Conservation (phyloP, 1,284 basidiomycete genomes). For the Rhodotorula sp. region DNA sequence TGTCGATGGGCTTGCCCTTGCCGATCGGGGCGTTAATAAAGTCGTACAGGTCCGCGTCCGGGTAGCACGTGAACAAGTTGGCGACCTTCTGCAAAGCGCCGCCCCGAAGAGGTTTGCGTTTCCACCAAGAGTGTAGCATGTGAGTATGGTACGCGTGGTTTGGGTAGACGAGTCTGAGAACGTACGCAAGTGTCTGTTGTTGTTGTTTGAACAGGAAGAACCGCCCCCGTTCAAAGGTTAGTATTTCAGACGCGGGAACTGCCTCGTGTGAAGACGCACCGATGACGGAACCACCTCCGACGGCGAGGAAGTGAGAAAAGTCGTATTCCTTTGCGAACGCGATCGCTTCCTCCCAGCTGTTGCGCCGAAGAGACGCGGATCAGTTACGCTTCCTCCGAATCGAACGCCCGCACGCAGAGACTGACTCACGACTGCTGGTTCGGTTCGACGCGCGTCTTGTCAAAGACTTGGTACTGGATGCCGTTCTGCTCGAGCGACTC, state of each 20-base stretch:
- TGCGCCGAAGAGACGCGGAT: background rate
- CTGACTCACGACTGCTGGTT: conserved; percentile 66
- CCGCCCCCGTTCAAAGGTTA: background rate
- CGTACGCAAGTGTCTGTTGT: conserved; percentile 26
- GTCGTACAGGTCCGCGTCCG: conserved; percentile 80
- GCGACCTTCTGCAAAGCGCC: conserved; percentile 54
- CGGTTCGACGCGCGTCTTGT: conserved; percentile 81
- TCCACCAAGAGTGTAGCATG: background rate
- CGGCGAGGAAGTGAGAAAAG: conserved; percentile 90
- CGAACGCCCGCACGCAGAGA: background rate
- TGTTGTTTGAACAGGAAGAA: background rate
- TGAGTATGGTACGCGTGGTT: background rate
- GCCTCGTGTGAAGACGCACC: conserved; percentile 48
- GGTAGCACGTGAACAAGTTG: conserved; percentile 76
- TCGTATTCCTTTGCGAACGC: conserved; percentile 79
- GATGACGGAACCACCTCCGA: conserved; percentile 79
- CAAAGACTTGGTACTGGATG: conserved; percentile 69
- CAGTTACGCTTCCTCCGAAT: background rate
- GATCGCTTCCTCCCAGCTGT: conserved; percentile 79
- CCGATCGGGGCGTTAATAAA: conserved; percentile 97
- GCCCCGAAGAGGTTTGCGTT: background rate
- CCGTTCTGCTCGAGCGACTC: conserved; percentile 70
- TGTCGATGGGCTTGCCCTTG: conserved; percentile 69
- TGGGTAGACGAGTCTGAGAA: too few species aligned
- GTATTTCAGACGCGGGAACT: background rate